A percentile compares a stretch with the other conserved stretches of the same genome.
phyloP scores from a whole-genome alignment of 2,329 filamentous ascomycete species.

The Aspergillus persii region DNA sequence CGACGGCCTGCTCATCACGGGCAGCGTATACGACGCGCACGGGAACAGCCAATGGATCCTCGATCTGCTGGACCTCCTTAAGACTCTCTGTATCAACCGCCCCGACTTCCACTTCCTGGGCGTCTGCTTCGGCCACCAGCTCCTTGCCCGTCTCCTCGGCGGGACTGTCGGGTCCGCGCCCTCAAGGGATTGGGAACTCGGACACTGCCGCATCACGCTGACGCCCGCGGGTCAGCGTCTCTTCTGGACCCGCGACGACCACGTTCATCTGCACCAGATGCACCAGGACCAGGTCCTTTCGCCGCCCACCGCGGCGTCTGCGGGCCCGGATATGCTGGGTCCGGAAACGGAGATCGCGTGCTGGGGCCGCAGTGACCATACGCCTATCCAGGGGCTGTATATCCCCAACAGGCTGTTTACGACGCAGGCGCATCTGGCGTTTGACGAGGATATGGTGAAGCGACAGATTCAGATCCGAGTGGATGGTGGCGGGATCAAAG shows the following conservation, averaged over 20 bases:
- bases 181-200: constrained; percentile 47
- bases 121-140: constrained; percentile 51
- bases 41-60: constrained; percentile 46
- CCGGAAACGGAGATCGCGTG: constrained; percentile 47
- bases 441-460: constrained; percentile 48
- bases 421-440: constrained; percentile 48
- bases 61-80: constrained; percentile 45
- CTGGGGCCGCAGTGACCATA: constrained; percentile 48
- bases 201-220: constrained; percentile 43
- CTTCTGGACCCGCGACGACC: constrained; percentile 35
- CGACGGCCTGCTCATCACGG: constrained; percentile 47
- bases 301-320: constrained; percentile 27
- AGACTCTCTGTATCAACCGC: constrained; percentile 50
- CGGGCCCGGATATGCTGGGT: constrained; percentile 31
- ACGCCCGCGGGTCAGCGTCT: constrained; percentile 41
- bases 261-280: constrained; percentile 48
- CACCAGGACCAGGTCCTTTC: constrained; percentile 46
- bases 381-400: constrained; percentile 47
- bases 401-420: constrained; percentile 47
- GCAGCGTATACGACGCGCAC: constrained; percentile 50
- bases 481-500: constrained; percentile 42
- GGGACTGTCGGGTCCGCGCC: constrained; percentile 37
- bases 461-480: constrained; percentile 45
- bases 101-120: constrained; percentile 52
- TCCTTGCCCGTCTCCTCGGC: constrained; percentile 46